phyloP scores from a whole-genome alignment of 2,329 filamentous ascomycete genomes.

The Elsinoe fawcettii region DNA sequence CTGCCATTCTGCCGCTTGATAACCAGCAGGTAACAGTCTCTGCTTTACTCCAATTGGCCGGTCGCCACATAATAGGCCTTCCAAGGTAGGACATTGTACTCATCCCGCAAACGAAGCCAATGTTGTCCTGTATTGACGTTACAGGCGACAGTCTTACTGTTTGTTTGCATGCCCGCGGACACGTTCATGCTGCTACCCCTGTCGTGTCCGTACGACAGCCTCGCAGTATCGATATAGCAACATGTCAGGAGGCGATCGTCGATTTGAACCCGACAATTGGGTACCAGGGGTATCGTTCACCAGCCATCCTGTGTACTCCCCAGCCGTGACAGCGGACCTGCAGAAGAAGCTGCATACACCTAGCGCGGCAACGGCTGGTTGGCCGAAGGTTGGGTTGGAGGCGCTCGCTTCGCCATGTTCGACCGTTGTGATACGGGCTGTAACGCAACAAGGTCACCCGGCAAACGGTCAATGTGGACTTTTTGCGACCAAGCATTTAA shows the following conservation, averaged over 20 bases:
- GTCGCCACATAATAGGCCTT: too few species aligned
- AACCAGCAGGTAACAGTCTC: too few species aligned
- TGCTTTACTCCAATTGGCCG: too few species aligned
- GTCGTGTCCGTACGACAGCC: neutral
- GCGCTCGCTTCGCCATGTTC: constrained; percentile 27
- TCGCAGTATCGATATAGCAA: neutral
- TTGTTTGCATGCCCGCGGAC: neutral
- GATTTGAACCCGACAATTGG: constrained; percentile 23
- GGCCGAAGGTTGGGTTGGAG: constrained; percentile 20
- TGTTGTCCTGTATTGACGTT: constrained; percentile 1
- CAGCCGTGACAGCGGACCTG: constrained; percentile 21
- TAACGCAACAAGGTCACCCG: constrained; percentile 36
- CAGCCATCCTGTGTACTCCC: constrained; percentile 27
- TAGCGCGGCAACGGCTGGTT: constrained; percentile 21
- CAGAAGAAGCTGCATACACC: constrained; percentile 24
- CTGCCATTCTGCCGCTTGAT: too few species aligned
- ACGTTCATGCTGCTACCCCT: neutral
- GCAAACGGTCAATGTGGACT: constrained; percentile 43
- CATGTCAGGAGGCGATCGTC: constrained; percentile 6
- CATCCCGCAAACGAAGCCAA: neutral
- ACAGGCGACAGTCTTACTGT: neutral
- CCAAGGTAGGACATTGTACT: neutral
- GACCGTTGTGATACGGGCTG: constrained; percentile 36
- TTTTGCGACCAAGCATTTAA: constrained; percentile 38
- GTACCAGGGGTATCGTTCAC: constrained; percentile 27